Base-by-base conservation (phyloP, 1,284 basidiomycete species). In the Agroathelia rolfsii region DNA sequence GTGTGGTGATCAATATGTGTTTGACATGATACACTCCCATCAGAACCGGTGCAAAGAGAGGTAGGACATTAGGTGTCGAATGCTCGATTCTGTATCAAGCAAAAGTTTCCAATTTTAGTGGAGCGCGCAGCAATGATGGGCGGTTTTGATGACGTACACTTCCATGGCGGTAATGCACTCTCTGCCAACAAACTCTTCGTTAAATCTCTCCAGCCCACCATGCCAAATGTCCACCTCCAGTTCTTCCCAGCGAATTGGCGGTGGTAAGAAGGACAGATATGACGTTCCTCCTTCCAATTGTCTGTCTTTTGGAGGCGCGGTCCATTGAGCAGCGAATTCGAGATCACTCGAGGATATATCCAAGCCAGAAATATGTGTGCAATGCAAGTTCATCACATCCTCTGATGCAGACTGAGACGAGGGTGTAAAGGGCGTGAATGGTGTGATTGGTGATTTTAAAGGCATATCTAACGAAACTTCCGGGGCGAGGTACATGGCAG, bases 91-190 rank as follows among this genome's bases (percentile, higher is more conserved):
- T 88, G 48, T 32, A 16, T n/a, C 31, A 14, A 17, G 12, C 14
- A 24, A 23, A 34, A 18, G 28, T 17, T 20, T n/a, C n/a, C n/a
- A n/a, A n/a, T n/a, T n/a, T n/a, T n/a, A n/a, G n/a, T n/a, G n/a
- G n/a, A 32, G 18, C 30, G 23, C 32, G 20, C 11, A 20, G 32
- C 41, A 24, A 47, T 39, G 5, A 15, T 17, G 18, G 24, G n/a
- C 30, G 20, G 32, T 14, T 18, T 15, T 18, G 21, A 17, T 28
- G 15, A 64, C 78, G 49, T 60, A 86, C 77, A 95, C 82, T 65
- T 96, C 92, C 5, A 77, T 80, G 12, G 80, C 75, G 15, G 90
- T 73, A 41, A 95, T 83, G 39, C 87, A 90, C 40, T 95, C 88
- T 13, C 75, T 68, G 28, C 66, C 72, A 13, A 74, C 65, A 42